These are phyloP conservation scores for Ilex paraguariensis DNA, from an alignment of 305 asterid species.

Conservation along the genomic window DNA sequence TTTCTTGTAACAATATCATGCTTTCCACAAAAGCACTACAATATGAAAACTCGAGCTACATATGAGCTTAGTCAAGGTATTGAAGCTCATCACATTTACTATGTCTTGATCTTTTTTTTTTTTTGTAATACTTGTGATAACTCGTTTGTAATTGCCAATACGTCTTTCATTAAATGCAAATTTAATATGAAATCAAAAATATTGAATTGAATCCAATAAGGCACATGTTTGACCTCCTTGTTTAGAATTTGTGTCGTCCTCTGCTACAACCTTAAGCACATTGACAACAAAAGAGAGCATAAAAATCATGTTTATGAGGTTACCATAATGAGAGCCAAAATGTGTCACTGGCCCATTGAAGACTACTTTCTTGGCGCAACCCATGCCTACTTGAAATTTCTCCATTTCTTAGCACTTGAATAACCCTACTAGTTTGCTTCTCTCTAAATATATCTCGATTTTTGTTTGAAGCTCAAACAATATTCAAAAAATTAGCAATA, in stretches of 20 bases:
- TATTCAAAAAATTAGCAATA: neutral
- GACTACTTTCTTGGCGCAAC: neutral
- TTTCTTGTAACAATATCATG: neutral
- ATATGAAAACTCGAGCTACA: no score
- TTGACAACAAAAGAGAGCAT: neutral
- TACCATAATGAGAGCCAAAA: slow-evolving; percentile 4
- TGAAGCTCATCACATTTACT: no score
- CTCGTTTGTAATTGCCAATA: slow-evolving; percentile 10
- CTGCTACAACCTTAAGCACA: neutral
- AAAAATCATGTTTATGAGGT: neutral
- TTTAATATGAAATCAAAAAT: slow-evolving; percentile 5
- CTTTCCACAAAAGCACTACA: neutral
- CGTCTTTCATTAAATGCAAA: slow-evolving; percentile 7
- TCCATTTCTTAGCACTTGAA: neutral
- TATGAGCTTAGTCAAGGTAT: no score
- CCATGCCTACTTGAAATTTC: neutral
- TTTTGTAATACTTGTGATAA: slow-evolving; percentile 3
- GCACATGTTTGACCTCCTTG: neutral
- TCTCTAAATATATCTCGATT: neutral
- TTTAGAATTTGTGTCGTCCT: neutral
- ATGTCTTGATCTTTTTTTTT: no score
- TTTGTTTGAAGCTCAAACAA: slow-evolving; percentile 3
- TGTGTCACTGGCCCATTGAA: slow-evolving; percentile 3
- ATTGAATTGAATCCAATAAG: neutral
- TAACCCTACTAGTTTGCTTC: neutral